These are phyloP conservation scores for Aspergillus taichungensis DNA, from an alignment of 495 filamentous ascomycete species.

Conservation along the genomic window DNA sequence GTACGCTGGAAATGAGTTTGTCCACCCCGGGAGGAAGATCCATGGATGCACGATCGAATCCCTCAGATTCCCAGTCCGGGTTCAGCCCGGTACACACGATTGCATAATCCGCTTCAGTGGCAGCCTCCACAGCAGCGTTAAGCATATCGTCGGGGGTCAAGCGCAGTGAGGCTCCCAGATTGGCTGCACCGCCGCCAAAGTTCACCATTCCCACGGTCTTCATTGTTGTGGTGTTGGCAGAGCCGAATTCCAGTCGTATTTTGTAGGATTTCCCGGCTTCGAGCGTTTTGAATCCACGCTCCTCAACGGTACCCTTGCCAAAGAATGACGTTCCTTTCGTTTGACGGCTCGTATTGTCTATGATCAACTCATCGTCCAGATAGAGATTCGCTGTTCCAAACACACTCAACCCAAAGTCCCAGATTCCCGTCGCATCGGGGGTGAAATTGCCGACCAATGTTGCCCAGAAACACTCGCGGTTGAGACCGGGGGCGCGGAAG, in stretches of 20 bases:
- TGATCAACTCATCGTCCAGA: slow-evolving; percentile 54
- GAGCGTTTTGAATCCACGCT: slow-evolving; percentile 41
- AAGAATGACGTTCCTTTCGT: slow-evolving; percentile 49
- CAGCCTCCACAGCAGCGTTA: slow-evolving; percentile 50
- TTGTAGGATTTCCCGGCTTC: slow-evolving; percentile 47
- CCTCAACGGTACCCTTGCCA: slow-evolving; percentile 47
- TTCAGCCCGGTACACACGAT: slow-evolving; percentile 70
- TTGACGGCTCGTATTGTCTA: slow-evolving; percentile 53
- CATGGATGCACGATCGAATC: slow-evolving; percentile 69
- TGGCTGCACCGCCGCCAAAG: slow-evolving; percentile 56
- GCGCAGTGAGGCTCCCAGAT: slow-evolving; percentile 61
- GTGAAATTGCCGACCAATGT: slow-evolving; percentile 42
- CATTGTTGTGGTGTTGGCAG: slow-evolving; percentile 46
- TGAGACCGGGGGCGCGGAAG: slow-evolving; percentile 43
- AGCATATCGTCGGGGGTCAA: slow-evolving; percentile 56
- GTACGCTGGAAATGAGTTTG: slow-evolving; percentile 54
- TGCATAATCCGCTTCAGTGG: slow-evolving; percentile 54
- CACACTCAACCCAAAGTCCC: slow-evolving; percentile 62
- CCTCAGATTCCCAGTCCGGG: slow-evolving; percentile 79
- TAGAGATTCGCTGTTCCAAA: slow-evolving; percentile 61
- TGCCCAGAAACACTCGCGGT: slow-evolving; percentile 40
- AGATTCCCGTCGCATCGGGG: slow-evolving; percentile 49
- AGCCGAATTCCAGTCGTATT: slow-evolving; percentile 51
- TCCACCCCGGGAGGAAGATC: slow-evolving; percentile 60
- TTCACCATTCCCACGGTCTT: slow-evolving; percentile 33